A percentile compares a stretch with the other conserved stretches of the same genome.
These are phyloP conservation scores for Striga asiatica DNA, from an alignment of 257 asterid genomes.

Conservation along the genomic window DNA sequence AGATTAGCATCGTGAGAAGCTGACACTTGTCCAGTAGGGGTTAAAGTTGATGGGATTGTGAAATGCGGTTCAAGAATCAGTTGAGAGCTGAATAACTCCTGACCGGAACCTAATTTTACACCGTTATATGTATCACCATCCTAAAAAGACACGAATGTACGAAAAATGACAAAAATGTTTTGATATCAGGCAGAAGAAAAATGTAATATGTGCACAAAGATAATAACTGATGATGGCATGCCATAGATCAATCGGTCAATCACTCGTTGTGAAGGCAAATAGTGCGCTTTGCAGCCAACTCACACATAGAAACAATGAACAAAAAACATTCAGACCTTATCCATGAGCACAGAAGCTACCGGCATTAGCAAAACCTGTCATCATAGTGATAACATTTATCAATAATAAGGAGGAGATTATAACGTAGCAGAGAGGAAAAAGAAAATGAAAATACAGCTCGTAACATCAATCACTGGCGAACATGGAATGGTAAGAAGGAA, in stretches of 20 bases:
- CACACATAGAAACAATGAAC: slow-evolving; percentile 3
- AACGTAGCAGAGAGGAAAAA: neutral
- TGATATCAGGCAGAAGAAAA: too few species aligned
- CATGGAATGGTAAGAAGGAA: too few species aligned
- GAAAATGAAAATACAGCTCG: neutral
- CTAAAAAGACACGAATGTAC: slow-evolving; percentile 28
- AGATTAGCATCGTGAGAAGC: slow-evolving; percentile 20
- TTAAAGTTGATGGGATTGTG: slow-evolving; percentile 26
- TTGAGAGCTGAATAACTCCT: slow-evolving; percentile 69
- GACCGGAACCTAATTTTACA: slow-evolving; percentile 78
- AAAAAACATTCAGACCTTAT: slow-evolving; percentile 38
- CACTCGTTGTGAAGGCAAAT: slow-evolving; percentile 11
- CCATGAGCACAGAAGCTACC: slow-evolving; percentile 41
- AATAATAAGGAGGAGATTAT: slow-evolving; percentile 11
- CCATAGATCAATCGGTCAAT: slow-evolving; percentile 12
- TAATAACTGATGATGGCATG: neutral
- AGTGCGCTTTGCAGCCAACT: too few species aligned
- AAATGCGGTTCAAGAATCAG: slow-evolving; percentile 69
- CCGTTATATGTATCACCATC: slow-evolving; percentile 54
- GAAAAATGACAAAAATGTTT: slow-evolving; percentile 13
- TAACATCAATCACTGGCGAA: slow-evolving; percentile 1
- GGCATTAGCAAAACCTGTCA: slow-evolving; percentile 82
- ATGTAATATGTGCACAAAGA: too few species aligned
- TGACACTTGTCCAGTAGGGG: slow-evolving; percentile 23
- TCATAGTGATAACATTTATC: slow-evolving; percentile 4